Base-by-base conservation (phyloP, 441 rosid species). In the Corymbia citriodora region DNA sequence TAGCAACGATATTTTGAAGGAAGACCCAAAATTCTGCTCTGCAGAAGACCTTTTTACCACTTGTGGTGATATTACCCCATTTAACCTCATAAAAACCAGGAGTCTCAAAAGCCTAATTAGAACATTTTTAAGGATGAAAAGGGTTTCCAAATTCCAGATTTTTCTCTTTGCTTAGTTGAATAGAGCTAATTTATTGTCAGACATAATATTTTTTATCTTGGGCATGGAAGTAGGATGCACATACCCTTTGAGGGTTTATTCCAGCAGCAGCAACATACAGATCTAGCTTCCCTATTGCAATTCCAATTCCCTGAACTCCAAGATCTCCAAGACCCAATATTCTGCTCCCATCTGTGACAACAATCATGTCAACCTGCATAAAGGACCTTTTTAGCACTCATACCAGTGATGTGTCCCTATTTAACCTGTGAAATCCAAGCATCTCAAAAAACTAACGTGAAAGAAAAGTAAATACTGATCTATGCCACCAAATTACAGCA, bases 301-400 rank as follows among this genome's bases (percentile, higher is more conserved):
- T 98, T 90, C 98, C 99, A 93, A 97, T 98, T 90, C 99, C 99
- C 90, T 98, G 99, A 91, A 97, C 96, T 92, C 99, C 99, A 90
- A 98, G 96, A 93, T 98, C 99, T 92, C 99, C 99, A 92, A 98
- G 99, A 90, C 99, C 99, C 93, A 98, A 91, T 92, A 98, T 96
- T 94, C 99, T 95, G 95, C 99, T 98, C 93, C 99, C 99, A 95
- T 98, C 99, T 9, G 99, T 98, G 88, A 97, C 99, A 92, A 98
- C 99, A 93, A 98, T 97, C 99, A 98, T 98, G 95, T 98, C 99
- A 90, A 98, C 99, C 99, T 98, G 96, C 74, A 93, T 53, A 90
- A 90, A 90, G 70, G 48, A 87, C 83, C 54, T 33, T 87, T 68
- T 83, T 50, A 90, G 87, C 21, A 55, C 70, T 54, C 7, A 7